These are phyloP conservation scores for Colletotrichum kahawae DNA, from an alignment of 2,329 filamentous ascomycete species.

Conservation along the genomic window DNA sequence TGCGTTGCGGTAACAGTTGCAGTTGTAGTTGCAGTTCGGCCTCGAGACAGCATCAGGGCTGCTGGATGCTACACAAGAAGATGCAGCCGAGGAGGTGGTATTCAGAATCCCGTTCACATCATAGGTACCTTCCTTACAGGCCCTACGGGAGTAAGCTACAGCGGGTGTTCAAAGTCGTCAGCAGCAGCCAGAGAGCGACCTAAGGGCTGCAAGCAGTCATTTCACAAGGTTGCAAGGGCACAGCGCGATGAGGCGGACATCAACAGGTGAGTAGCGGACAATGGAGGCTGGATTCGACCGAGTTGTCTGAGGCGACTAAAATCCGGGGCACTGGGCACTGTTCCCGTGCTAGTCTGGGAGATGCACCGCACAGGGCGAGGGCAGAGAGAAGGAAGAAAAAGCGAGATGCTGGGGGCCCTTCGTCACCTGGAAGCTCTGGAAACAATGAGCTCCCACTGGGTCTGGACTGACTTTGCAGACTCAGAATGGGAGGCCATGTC, in stretches of 20 bases:
- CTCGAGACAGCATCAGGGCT: background rate
- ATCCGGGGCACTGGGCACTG: background rate
- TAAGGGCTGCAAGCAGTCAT: background rate
- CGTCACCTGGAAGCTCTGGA: background rate
- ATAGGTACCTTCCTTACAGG: background rate
- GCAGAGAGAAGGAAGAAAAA: background rate
- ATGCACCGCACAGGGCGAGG: background rate
- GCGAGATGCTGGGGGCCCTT: background rate
- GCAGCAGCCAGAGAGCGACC: background rate
- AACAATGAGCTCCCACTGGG: background rate
- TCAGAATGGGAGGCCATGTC: background rate
- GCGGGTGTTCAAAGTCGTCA: background rate
- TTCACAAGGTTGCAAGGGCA: background rate
- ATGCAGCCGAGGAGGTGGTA: background rate
- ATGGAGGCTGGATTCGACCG: background rate
- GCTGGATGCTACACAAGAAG: background rate
- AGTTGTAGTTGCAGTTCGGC: background rate
- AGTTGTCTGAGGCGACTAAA: background rate
- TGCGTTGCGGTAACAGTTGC: background rate
- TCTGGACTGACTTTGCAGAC: background rate
- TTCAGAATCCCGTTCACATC: background rate
- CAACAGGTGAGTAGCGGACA: conserved; percentile 1
- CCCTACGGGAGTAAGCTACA: background rate
- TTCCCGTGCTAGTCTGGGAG: background rate
- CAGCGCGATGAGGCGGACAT: background rate